A percentile compares a stretch with the other conserved stretches of the same genome.
phyloP scores from a whole-genome alignment of 2,329 filamentous ascomycete genomes.

The Phaeosphaeria sp. region DNA sequence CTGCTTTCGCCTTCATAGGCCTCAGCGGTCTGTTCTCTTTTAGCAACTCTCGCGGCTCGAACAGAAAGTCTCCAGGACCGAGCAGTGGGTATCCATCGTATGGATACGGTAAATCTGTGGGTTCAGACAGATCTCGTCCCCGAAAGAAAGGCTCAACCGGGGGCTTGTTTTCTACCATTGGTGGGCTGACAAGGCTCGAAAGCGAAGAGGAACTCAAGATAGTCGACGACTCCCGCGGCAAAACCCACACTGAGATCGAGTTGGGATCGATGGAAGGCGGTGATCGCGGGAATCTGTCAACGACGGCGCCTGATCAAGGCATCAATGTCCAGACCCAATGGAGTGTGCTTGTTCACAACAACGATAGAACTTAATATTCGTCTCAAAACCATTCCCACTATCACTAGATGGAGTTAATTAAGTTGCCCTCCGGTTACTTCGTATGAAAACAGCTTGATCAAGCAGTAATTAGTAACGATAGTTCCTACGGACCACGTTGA shows the following conservation, averaged over 20 bases:
- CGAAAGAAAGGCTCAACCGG: constrained; percentile 29
- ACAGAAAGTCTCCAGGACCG: constrained; percentile 14
- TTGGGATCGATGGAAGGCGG: constrained; percentile 8
- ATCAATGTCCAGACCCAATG: constrained; percentile 19
- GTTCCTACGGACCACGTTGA: too few species aligned
- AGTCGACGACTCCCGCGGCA: constrained; percentile 12
- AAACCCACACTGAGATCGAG: constrained; percentile 14
- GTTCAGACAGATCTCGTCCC: constrained; percentile 6
- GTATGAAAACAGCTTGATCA: too few species aligned
- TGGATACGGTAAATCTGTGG: not conserved
- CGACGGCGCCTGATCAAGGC: not conserved
- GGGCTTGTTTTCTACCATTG: constrained; percentile 27
- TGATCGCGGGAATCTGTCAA: not conserved
- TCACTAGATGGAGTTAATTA: too few species aligned
- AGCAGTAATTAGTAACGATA: too few species aligned
- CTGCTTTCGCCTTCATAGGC: constrained; percentile 20
- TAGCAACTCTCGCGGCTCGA: constrained; percentile 18
- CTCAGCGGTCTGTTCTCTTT: constrained; percentile 29
- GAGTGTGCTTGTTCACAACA: constrained; percentile 11
- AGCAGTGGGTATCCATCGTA: constrained; percentile 1
- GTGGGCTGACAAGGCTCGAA: constrained; percentile 15
- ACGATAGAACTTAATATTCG: not conserved
- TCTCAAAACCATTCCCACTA: too few species aligned
- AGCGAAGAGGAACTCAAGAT: constrained; percentile 24
- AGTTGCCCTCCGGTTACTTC: too few species aligned